phyloP scores from a whole-genome alignment of 805 yeast species.

The Suhomyces sp. region DNA sequence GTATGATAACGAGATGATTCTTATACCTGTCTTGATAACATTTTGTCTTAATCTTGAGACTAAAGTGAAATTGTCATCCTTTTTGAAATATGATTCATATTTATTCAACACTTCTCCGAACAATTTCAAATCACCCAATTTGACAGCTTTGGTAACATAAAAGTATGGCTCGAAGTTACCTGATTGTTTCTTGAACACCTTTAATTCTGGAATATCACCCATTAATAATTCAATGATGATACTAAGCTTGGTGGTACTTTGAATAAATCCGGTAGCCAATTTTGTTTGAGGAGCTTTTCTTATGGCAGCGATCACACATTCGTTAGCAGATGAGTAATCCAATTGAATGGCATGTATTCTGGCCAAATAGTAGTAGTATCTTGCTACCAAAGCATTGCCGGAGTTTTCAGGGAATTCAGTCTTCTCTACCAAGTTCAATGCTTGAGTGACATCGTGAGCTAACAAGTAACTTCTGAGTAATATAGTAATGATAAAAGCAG shows the following conservation, averaged over 20 bases:
- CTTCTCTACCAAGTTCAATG: conserved; percentile 85
- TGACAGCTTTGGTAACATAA: conserved; percentile 85
- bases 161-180: conserved; percentile 68
- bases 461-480: conserved; percentile 76
- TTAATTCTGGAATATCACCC: conserved; percentile 94
- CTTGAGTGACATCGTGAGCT: conserved; percentile 79
- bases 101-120: conserved; percentile 69
- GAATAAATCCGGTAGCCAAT: conserved; percentile 81
- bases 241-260: conserved; percentile 82
- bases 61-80: conserved; percentile 78
- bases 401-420: conserved; percentile 84
- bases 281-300: conserved; percentile 94
- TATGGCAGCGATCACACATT: conserved; percentile 88
- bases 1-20: conserved; percentile 88
- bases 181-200: conserved; percentile 68
- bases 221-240: conserved; percentile 87
- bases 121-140: conserved; percentile 81
- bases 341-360: conserved; percentile 87
- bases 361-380: conserved; percentile 90
- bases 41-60: conserved; percentile 91
- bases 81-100: conserved; percentile 59
- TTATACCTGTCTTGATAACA: conserved; percentile 95
- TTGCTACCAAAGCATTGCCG: conserved; percentile 82
- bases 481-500: conserved; percentile 82
- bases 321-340: conserved; percentile 87